These are phyloP conservation scores for Aspergillus puulaauensis DNA, from an alignment of 2,329 filamentous ascomycete species.

Conservation along the genomic window DNA sequence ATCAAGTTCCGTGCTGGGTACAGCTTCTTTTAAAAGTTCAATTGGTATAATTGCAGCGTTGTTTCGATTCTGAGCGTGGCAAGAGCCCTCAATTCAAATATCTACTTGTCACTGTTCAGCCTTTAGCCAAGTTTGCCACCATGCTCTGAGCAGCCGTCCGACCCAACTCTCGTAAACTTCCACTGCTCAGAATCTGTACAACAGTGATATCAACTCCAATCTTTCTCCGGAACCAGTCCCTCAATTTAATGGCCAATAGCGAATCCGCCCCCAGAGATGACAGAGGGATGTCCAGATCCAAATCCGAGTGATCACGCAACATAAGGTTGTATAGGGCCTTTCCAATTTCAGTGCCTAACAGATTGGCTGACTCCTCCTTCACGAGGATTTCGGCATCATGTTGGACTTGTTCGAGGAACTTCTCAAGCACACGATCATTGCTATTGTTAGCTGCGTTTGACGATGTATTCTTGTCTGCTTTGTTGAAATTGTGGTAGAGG, in stretches of 20 bases:
- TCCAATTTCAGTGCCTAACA: constrained; percentile 20
- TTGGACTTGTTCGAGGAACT: background rate
- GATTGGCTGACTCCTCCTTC: background rate
- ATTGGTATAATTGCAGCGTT: no score
- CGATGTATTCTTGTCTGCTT: background rate
- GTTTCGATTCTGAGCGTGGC: no score
- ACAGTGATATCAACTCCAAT: constrained; percentile 25
- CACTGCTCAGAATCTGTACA: constrained; percentile 23
- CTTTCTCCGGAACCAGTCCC: constrained; percentile 23
- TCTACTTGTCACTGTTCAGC: background rate
- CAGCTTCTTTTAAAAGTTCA: no score
- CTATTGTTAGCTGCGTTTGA: background rate
- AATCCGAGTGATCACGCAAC: constrained; percentile 18
- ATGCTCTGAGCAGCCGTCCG: background rate
- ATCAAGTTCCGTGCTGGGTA: no score
- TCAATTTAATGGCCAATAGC: constrained; percentile 29
- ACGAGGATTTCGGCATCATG: background rate
- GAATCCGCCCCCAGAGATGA: constrained; percentile 28
- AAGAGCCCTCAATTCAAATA: no score
- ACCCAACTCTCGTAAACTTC: background rate
- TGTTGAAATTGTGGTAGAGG: constrained; percentile 10
- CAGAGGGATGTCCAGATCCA: constrained; percentile 19
- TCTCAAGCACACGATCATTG: background rate
- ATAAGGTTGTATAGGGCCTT: constrained; percentile 21
- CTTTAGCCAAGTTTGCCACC: background rate